Conservation (phyloP, 2,329 filamentous ascomycete species). For the Meredithiella fracta region DNA sequence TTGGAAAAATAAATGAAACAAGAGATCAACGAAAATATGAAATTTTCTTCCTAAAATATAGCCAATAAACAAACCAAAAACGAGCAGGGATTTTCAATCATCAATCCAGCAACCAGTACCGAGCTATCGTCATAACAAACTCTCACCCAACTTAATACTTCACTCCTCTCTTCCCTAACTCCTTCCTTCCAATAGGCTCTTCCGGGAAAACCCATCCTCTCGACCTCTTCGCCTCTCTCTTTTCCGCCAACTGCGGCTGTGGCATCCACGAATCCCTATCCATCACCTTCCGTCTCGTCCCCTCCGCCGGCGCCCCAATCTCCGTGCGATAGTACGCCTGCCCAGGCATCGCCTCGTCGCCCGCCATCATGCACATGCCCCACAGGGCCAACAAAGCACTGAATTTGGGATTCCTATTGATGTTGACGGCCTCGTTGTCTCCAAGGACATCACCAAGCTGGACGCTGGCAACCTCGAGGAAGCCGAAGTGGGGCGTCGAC, state of each 20-base stretch:
- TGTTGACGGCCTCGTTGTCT: slow-evolving; percentile 19
- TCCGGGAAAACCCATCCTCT: slow-evolving; percentile 64
- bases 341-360: slow-evolving; percentile 40
- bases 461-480: slow-evolving; percentile 55
- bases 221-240: slow-evolving; percentile 56
- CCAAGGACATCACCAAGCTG: slow-evolving; percentile 30
- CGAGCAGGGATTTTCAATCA: background rate
- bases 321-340: slow-evolving; percentile 51
- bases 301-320: slow-evolving; percentile 58
- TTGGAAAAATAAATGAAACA: background rate
- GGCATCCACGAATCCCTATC: slow-evolving; percentile 64
- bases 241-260: slow-evolving; percentile 54
- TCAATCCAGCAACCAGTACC: background rate
- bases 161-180: slow-evolving; percentile 51
- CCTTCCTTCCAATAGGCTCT: slow-evolving; percentile 54
- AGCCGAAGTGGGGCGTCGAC: slow-evolving; percentile 69
- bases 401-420: slow-evolving; percentile 23
- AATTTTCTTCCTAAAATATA: no score
- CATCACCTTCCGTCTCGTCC: slow-evolving; percentile 52
- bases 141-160: slow-evolving; percentile 8
- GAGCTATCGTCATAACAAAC: background rate
- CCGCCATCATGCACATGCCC: slow-evolving; percentile 58
- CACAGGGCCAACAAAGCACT: slow-evolving; percentile 61
- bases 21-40: background rate
- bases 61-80: background rate